A percentile compares a stretch with the other conserved stretches of the same genome.
Evolutionary conservation across 1,139 yeast species (phyloP).

Genomic region (Ogataea hybrid): DNA sequence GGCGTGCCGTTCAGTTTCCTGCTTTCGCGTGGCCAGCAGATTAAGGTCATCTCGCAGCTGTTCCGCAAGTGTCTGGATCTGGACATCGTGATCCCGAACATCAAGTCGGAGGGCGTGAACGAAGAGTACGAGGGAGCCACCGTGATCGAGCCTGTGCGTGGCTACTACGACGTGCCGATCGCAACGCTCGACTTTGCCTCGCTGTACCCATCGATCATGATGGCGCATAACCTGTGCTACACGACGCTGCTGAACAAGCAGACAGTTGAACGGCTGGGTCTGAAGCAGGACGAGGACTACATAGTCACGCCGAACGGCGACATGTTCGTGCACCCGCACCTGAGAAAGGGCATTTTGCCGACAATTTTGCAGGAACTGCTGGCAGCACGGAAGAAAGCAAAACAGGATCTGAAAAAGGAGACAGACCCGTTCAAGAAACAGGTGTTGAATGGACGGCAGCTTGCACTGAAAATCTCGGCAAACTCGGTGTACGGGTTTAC

Average conservation of each 20-base stretch:
- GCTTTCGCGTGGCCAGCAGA: constrained; percentile 92
- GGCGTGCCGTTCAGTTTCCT: constrained; percentile 96
- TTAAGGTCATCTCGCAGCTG: constrained; percentile 92
- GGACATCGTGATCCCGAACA: constrained; percentile 85
- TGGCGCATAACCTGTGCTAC: constrained; percentile 98
- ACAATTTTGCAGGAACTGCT: constrained; percentile 86
- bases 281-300: constrained; percentile 75
- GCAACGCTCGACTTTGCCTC: constrained; percentile 98
- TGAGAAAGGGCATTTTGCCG: constrained; percentile 85
- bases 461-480: constrained; percentile 95
- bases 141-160: constrained; percentile 93
- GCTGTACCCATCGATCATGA: constrained; percentile 97
- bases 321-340: constrained; percentile 71
- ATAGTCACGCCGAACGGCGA: constrained; percentile 91
- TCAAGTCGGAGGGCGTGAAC: constrained; percentile 75
- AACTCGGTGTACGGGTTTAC: constrained; percentile 99
- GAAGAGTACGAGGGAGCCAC: constrained; percentile 99
- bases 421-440: constrained; percentile 92
- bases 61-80: constrained; percentile 87
- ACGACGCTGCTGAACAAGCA: constrained; percentile 77
- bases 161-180: constrained; percentile 95
- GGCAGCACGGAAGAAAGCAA: constrained; percentile 91
- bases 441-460: constrained; percentile 94
- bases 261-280: constrained; percentile 61
- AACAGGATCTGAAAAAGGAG: constrained; percentile 84